These are phyloP conservation scores for Clarireedia paspali DNA, from an alignment of 2,329 filamentous ascomycete species.

Conservation along the genomic window DNA sequence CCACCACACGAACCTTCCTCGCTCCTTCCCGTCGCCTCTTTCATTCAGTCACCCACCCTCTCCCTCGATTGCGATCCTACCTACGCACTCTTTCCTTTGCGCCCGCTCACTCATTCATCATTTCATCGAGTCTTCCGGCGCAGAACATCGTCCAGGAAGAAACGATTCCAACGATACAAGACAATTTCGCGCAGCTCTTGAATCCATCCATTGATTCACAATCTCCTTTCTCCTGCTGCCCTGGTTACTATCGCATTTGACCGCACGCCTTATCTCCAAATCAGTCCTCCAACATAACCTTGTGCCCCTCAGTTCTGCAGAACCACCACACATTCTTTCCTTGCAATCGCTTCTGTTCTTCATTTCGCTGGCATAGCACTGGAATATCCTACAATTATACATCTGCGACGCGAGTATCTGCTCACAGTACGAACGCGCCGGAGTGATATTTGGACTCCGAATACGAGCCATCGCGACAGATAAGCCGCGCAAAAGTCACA, in stretches of 20 bases:
- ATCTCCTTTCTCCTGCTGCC: no score
- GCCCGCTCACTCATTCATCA: no score
- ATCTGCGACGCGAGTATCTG: background rate
- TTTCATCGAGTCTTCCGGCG: no score
- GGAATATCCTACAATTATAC: background rate
- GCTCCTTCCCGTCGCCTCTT: background rate
- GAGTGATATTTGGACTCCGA: background rate
- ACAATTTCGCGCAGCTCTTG: no score
- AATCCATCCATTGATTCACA: no score
- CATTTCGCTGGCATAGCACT: background rate
- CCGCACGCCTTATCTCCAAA: constrained; percentile 5
- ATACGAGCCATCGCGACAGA: constrained; percentile 1
- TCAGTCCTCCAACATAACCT: background rate
- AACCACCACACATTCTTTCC: constrained; percentile 2
- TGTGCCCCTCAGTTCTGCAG: background rate
- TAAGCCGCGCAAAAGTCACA: constrained; percentile 3
- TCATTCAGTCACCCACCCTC: background rate
- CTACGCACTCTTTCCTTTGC: no score
- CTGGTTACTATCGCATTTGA: background rate
- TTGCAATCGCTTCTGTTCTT: background rate
- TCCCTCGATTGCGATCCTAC: no score
- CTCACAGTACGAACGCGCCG: background rate
- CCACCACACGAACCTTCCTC: background rate
- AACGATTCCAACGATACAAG: no score
- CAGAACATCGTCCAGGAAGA: no score